These are phyloP conservation scores for Aspergillus carbonarius DNA, from an alignment of 2,329 filamentous ascomycete genomes.

Conservation along the genomic window DNA sequence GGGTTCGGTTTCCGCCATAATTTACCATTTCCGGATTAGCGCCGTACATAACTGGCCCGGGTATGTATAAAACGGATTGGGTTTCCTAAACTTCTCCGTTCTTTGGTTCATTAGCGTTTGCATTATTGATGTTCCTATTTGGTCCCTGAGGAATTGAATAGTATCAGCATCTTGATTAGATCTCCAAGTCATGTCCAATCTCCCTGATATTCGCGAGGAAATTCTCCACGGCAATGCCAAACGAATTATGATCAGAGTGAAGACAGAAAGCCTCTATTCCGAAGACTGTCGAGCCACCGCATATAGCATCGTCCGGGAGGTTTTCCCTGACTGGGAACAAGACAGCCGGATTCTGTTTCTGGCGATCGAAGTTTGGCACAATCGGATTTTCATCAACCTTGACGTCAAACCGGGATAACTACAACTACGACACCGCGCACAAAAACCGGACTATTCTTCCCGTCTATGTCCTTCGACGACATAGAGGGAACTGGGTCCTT, in stretches of 20 bases:
- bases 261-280: background rate
- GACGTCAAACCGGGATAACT: conserved; percentile 15
- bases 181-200: no score
- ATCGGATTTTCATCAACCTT: conserved; percentile 10
- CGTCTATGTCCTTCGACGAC: background rate
- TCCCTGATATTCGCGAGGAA: background rate
- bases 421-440: conserved; percentile 6
- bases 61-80: no score
- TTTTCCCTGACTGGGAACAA: conserved; percentile 14
- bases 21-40: no score
- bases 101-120: no score
- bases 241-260: background rate
- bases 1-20: no score
- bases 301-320: conserved; percentile 15
- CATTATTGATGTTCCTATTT: no score
- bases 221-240: background rate
- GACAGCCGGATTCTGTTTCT: conserved; percentile 13
- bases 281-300: conserved; percentile 7
- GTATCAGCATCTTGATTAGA: no score
- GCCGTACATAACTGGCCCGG: no score
- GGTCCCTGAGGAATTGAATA: no score
- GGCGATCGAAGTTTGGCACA: conserved; percentile 9
- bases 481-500: no score
- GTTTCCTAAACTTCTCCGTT: no score
- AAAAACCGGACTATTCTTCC: background rate